Evolutionary conservation across 1,284 basidiomycete species (phyloP).

Genomic region (Trametes polyzona): DNA sequence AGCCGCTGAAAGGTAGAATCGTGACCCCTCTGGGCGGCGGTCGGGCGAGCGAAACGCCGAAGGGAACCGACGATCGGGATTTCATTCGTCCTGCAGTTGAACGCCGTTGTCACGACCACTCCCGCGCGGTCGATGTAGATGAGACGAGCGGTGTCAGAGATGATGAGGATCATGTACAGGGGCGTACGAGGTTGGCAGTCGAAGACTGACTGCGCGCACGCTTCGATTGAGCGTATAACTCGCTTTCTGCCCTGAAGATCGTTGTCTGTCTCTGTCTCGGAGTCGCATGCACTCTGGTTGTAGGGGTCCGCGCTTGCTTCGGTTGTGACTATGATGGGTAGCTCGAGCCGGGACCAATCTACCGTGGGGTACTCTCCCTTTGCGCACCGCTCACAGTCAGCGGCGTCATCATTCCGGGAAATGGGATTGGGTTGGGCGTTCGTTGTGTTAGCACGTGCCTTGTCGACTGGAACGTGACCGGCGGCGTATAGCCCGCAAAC

Average conservation of each 20-base stretch:
- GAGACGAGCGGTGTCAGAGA: conserved; percentile 1
- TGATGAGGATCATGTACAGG: conserved; percentile 6
- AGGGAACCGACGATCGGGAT: conserved; percentile 5
- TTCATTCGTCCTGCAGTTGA: conserved; percentile 4
- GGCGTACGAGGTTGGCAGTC: conserved; percentile 3
- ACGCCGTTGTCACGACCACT: conserved; percentile 1
- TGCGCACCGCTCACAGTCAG: too few species aligned
- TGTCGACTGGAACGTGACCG: not conserved
- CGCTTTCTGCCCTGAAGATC: not conserved
- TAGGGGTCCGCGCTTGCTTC: not conserved
- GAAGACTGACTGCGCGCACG: not conserved
- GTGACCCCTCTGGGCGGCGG: not conserved
- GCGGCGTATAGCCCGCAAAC: not conserved
- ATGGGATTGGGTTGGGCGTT: too few species aligned
- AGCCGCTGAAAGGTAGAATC: conserved; percentile 3
- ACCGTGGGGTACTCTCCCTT: not conserved
- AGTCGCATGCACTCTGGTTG: too few species aligned
- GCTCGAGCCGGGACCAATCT: conserved; percentile 3
- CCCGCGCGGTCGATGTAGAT: conserved; percentile 1
- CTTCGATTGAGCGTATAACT: not conserved
- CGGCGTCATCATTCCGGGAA: too few species aligned
- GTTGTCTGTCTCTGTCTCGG: not conserved
- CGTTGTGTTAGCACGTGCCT: too few species aligned
- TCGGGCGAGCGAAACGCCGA: conserved; percentile 6
- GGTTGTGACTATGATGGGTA: not conserved